Evolutionary conservation across 305 asterid species (phyloP).

Genomic region (Fraxinus paxiana): DNA sequence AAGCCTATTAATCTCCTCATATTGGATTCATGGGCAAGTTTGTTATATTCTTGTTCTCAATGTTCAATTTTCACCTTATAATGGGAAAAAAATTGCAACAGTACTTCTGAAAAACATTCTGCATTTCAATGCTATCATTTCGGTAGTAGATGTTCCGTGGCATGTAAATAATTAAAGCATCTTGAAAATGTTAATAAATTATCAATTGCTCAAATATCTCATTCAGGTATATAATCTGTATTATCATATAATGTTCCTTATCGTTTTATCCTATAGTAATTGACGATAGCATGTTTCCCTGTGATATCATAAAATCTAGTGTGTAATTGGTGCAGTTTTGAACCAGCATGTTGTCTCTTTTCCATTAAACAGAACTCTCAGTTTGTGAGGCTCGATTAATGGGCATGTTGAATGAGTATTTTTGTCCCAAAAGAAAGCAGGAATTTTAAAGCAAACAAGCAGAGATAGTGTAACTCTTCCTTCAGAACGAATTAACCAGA

Average conservation of each 20-base stretch:
- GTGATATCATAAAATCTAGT: too few relatives aligned
- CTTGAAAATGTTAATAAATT: neutral
- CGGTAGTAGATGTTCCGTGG: neutral
- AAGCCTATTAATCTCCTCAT: neutral
- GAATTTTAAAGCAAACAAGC: too few relatives aligned
- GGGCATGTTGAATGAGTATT: neutral
- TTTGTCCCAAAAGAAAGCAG: too few relatives aligned
- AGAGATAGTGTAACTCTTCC: too few relatives aligned
- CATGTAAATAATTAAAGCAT: neutral
- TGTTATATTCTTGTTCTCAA: neutral
- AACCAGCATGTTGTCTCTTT: neutral
- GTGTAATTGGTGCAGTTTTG: too few relatives aligned
- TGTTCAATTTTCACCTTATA: too few relatives aligned
- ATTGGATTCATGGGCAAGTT: neutral
- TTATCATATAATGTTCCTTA: too few relatives aligned
- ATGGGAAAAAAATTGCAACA: neutral
- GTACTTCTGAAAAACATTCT: neutral
- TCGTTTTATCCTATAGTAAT: neutral
- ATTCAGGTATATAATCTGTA: neutral
- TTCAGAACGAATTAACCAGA: too few relatives aligned
- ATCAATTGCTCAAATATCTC: neutral
- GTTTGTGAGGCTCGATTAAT: neutral
- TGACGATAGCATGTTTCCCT: neutral
- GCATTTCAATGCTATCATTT: neutral
- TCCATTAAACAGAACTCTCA: neutral